phyloP scores from a whole-genome alignment of 169 alveolate species.

The Plasmodium cynomolgi region DNA sequence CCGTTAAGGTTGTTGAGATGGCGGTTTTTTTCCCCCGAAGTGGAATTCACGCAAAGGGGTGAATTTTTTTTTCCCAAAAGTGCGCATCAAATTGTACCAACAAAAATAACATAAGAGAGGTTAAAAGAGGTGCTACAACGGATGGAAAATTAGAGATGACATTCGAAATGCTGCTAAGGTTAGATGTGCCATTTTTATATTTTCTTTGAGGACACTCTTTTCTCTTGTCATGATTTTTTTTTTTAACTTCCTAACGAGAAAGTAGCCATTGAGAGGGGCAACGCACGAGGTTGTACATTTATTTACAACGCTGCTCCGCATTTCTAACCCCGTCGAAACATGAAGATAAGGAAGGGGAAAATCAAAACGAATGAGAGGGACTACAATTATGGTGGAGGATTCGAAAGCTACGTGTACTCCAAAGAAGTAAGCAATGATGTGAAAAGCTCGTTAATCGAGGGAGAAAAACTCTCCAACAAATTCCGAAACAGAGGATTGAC shows the following conservation, averaged over 20 bases:
- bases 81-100: not conserved
- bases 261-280: not conserved
- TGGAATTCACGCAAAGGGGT: not conserved
- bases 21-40: not conserved
- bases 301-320: not conserved
- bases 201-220: not conserved
- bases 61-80: not conserved
- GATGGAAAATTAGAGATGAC: not conserved
- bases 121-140: not conserved
- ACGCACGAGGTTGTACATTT: not conserved
- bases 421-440: slow-evolving; percentile 43
- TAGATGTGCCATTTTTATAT: not conserved
- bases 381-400: slow-evolving; percentile 1
- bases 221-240: not conserved
- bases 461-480: slow-evolving; percentile 55
- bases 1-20: not conserved
- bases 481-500: slow-evolving; percentile 87
- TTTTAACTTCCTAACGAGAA: not conserved
- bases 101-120: not conserved
- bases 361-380: not conserved
- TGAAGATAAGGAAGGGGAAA: not conserved
- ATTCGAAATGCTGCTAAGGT: not conserved
- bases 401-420: slow-evolving; percentile 35
- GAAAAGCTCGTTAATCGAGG: slow-evolving; percentile 37
- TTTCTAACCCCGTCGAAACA: not conserved